Conservation (phyloP, 2,329 filamentous ascomycete species). For the Colletotrichum sp. region DNA sequence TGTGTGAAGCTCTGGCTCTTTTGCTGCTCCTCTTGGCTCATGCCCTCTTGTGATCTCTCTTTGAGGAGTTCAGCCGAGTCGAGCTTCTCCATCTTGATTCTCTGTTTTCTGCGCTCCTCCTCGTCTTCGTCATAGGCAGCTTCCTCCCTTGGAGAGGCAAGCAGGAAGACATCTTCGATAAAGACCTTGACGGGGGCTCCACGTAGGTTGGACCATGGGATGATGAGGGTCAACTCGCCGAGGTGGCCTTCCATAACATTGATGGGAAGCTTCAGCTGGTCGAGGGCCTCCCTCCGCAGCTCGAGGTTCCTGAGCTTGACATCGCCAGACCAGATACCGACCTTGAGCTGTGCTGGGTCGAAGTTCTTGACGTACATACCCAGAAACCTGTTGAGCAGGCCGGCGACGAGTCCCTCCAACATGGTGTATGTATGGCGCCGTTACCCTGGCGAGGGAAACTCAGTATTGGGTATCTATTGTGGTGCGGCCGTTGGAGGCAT, state of each 20-base stretch:
- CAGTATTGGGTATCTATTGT: neutral
- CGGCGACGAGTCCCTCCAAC: constrained; percentile 96
- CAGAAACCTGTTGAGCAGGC: constrained; percentile 97
- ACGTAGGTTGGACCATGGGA: constrained; percentile 96
- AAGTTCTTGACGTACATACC: constrained; percentile 99
- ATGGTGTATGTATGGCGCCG: constrained; percentile 70
- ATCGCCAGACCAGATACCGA: constrained; percentile 98
- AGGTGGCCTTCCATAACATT: constrained; percentile 97
- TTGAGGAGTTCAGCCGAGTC: constrained; percentile 95
- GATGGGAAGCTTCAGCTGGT: constrained; percentile 94
- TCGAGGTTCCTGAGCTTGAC: constrained; percentile 94
- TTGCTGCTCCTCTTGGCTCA: constrained; percentile 94
- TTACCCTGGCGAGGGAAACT: constrained; percentile 65
- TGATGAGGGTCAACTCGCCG: constrained; percentile 87
- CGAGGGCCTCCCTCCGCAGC: constrained; percentile 90
- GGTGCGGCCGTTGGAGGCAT: constrained; percentile 1
- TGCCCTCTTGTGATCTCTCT: constrained; percentile 87
- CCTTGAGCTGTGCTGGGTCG: constrained; percentile 95
- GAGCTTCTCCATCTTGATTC: constrained; percentile 98
- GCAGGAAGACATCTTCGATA: constrained; percentile 94
- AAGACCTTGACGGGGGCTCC: constrained; percentile 93
- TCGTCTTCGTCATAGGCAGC: constrained; percentile 92
- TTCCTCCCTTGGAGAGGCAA: constrained; percentile 95
- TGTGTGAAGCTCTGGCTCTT: constrained; percentile 98
- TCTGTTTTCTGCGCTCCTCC: constrained; percentile 82